Conservation (phyloP, 352 stramenopile species). For the Phytophthora parvispora region DNA sequence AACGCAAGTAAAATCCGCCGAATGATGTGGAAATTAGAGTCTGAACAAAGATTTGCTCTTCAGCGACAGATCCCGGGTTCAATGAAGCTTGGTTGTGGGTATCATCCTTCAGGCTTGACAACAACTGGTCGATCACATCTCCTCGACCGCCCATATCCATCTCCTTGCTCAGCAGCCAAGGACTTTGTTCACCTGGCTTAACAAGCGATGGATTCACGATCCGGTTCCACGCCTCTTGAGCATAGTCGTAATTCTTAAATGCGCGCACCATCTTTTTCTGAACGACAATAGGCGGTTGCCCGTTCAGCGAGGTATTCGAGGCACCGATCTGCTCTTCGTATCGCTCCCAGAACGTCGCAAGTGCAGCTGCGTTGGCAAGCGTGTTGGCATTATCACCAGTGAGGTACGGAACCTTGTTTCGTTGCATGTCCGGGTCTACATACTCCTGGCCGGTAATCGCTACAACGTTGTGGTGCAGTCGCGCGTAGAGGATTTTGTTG, state of each 20-base stretch:
- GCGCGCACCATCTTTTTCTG: constrained; percentile 91
- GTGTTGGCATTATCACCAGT: constrained; percentile 42
- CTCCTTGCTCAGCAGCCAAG: constrained; percentile 84
- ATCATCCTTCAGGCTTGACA: constrained; percentile 77
- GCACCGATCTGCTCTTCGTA: constrained; percentile 81
- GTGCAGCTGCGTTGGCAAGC: constrained; percentile 64
- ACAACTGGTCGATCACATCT: constrained; percentile 81
- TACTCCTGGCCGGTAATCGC: constrained; percentile 85
- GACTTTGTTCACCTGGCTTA: constrained; percentile 73
- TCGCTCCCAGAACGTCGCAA: constrained; percentile 77
- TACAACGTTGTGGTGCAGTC: constrained; percentile 69
- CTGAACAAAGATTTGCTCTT: constrained; percentile 78
- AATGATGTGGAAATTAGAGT: constrained; percentile 86
- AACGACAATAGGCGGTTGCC: constrained; percentile 57
- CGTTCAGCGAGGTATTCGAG: constrained; percentile 66
- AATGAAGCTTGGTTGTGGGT: constrained; percentile 21
- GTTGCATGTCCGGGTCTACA: constrained; percentile 65
- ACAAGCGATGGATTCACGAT: constrained; percentile 82
- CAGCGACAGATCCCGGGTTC: constrained; percentile 21
- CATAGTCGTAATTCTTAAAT: constrained; percentile 91
- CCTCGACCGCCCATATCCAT: constrained; percentile 82
- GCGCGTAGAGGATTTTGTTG: constrained; percentile 77
- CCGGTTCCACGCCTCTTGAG: constrained; percentile 86
- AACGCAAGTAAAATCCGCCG: constrained; percentile 87
- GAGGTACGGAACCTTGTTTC: constrained; percentile 77